Evolutionary conservation across 768 basidiomycete species (phyloP), one percentile per base, ranked within the genome.

Genomic region (Lentinula sp.): DNA sequence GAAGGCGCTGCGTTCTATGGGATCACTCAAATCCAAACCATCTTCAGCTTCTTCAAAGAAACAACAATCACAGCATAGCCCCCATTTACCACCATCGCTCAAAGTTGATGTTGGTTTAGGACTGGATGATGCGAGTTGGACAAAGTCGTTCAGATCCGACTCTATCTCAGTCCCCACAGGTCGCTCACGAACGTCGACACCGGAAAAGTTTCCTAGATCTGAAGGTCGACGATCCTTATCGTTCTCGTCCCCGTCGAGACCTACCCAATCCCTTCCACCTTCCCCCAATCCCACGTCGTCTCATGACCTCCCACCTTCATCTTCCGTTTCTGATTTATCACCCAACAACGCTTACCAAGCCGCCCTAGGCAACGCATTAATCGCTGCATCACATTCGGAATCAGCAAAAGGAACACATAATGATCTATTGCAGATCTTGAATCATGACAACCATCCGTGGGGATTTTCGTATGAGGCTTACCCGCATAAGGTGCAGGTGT

Each of bases 381-480:
- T 95, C 46, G 92, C 93, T 23, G 96, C 96, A 0, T 95, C 94
- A 1, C 95, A 99, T 70, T 89, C 95, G 2, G 96, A 98, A 70
- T 94, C 93, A 4, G 84, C 93, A 28, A 88, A 88, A 64, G 95
- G 97, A 52, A 91, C 91, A 0, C 93, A 96, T 66, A 83, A 86
- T 60, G 97, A 99, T 74, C 82, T 99, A 15, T 70, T 98, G 62
- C 88, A 93, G 67, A 96, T 99, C 69, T 79, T 98, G 59, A 94
- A 95, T 67, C 92, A 93, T 65, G 90, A 92, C 65, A 86, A 89
- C 49, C 85, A 86, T 64, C 86, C 91, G 1, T 93, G 91, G 91
- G 96, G 93, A 0, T 95, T 97, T 74, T 87, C 87, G 9, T 98
- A 98, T 70, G 71, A 81, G 15, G 82, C 90, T 21, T 90, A 95